Base-by-base conservation (phyloP, 345 rosid genomes). In the Leavenworthia alabamica region DNA sequence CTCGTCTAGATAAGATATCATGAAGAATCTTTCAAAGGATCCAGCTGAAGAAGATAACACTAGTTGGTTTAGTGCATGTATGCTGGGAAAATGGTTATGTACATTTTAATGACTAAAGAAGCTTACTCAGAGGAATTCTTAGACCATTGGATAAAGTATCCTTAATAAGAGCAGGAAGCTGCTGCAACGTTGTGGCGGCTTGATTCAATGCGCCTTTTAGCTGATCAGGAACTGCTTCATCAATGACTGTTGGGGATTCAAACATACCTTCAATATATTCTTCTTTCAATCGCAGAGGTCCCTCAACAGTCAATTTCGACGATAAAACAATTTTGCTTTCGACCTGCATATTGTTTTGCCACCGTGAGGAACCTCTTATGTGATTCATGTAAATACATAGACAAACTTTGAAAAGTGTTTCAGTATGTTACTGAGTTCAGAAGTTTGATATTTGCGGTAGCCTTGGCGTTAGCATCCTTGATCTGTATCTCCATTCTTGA, bases 1-100 rank as follows among this genome's bases (percentile, higher is more conserved):
- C 42, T 85, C 97, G 41, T 92, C 98, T 33, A 92, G 88, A 76
- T 89, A 89, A 53, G 98, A 85, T 66, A 92, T 89, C 95, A 89
- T 83, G 78, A 92, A 89, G 60, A 86, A 83, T 74, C 98, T 85
- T 75, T 86, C 86, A 48, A 82, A 89, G 28, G 86, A 70, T 51
- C 97, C 91, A 72, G 81, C 98, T 92, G 75, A 71, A 81, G 48
- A 68, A 56, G 14, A 65, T 7, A 13, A 17, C 40, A 52, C 6
- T 37, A 47, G 49, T 9, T 40, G 48, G 19, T 47, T 54, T 11
- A 64, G 5, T 16, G 33, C 1, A 26, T 26, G 26, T 7, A n/a
- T 19, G 35, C 36, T 12, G n/a, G 31, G 35, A 14, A 64, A 40
- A 41, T 43, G 48, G 33, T 40, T 29, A 22, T n/a, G 37, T 40